Evolutionary conservation across 2,329 filamentous ascomycete genomes (phyloP), one percentile per base, ranked within the genome.

Genomic region (Volutella citrinella): DNA sequence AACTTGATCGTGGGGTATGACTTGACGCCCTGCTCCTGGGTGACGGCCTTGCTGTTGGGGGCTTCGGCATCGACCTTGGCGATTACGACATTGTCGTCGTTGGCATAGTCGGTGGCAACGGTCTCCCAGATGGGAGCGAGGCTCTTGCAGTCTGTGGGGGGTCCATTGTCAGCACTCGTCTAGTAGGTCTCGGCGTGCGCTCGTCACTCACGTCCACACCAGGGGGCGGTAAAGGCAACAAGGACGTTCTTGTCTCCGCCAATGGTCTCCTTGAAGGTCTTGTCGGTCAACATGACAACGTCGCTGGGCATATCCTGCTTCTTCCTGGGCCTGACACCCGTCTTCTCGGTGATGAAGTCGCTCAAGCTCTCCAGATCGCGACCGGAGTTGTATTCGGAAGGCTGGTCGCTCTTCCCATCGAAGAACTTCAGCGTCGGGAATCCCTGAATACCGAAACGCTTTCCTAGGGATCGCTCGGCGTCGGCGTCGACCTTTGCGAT

Each of bases 391-490:
- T 97, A 98, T 43, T 96, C 89, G 45, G 76, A 69, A 0, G 91
- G 90, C 56, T 78, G 82, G 40, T 88, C 81, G 60, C 84, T 91
- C 76, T 94, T 94, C 51, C 93, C 93, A 65, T 97, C 90, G 56
- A 98, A 98, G 76, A 80, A 98, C 69, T 98, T 98, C 56, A 98
- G 70, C 0, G 93, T 98, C 14, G 93, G 93, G 73, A 97, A 98
- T 14, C 94, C 94, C 66, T 93, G 84, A 30, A 98, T 78, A 26
- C 85, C 87, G 56, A 90, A 97, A 47, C 81, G 76, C 74, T 87
- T 85, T 50, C 90, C 91, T 44, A 98, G 72, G 13, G 78, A 70
- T 63, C 84, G 86, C 72, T 98, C 83, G 38, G 82, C 80, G 61
- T 98, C 93, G 39, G 91, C 93, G 59, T 98, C 90, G 50, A 98